Evolutionary conservation across 2,329 filamentous ascomycete genomes (phyloP), one percentile per base, ranked within the genome.

Genomic region (Colletotrichum plurivorum): DNA sequence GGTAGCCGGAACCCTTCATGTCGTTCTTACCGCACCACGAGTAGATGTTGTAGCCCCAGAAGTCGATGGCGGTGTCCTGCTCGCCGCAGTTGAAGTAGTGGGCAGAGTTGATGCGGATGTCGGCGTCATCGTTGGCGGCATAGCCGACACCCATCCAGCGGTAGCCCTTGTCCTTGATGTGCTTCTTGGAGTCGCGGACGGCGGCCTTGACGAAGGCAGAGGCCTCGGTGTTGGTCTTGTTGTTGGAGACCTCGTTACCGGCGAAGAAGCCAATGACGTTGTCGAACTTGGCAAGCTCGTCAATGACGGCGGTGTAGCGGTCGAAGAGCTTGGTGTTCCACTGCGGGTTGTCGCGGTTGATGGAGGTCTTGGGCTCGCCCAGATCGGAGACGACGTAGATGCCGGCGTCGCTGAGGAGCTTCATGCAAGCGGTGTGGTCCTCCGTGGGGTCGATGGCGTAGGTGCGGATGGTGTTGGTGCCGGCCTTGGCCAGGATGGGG

Each of bases 1-100:
- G 86, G 83, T 95, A 99, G 63, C 94, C 94, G 4, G 96, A 98
- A 69, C 86, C 78, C 43, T 85, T 78, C 84, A 92, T 96, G 76
- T 85, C 89, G 77, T 93, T 97, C 75, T 95, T 81, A 74, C 95
- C 96, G 80, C 96, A 99, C 96, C 96, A 99, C 61, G 95, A 97
- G 88, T 99, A 99, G 84, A 98, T 97, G 88, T 99, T 99, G 92
- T 98, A 98, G 69, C 96, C 96, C 93, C 95, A 99, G 87, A 97
- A 98, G 83, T 99, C 96, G 73, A 98, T 97, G 70, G 92, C 77
- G 83, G 71, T 82, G 9, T 85, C 83, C 41, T 85, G 78, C 70
- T 89, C 81, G 70, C 95, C 93, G 79, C 96, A 99, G 87, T 97
- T 95, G 85, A 99, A 98, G 88, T 97, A 99, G 79, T 94, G 85